These are phyloP conservation scores for Tothia fuscella DNA, from an alignment of 2,329 filamentous ascomycete species.

Conservation along the genomic window DNA sequence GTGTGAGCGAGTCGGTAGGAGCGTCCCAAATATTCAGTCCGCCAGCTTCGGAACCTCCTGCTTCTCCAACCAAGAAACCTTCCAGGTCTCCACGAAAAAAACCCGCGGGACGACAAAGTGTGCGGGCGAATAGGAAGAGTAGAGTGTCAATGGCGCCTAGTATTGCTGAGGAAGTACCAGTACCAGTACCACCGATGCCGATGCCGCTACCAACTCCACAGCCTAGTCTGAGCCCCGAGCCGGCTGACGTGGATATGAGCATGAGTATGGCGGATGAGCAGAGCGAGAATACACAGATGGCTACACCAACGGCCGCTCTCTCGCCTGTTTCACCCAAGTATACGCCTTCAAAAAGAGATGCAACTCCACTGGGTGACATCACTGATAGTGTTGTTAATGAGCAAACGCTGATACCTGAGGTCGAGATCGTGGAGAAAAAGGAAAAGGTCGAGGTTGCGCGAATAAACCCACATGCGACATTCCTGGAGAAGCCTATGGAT, in stretches of 20 bases:
- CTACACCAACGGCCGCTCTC: neutral
- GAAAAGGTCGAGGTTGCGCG: slow-evolving; percentile 43
- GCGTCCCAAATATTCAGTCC: slow-evolving; percentile 49
- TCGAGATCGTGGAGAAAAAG: slow-evolving; percentile 11
- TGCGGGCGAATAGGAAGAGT: slow-evolving; percentile 28
- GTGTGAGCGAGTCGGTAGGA: slow-evolving; percentile 39
- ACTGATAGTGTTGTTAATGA: slow-evolving; percentile 57
- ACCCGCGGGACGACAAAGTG: slow-evolving; percentile 44
- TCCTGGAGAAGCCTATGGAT: slow-evolving; percentile 83
- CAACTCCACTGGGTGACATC: slow-evolving; percentile 60
- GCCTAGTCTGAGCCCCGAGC: slow-evolving; percentile 23
- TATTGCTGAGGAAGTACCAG: slow-evolving; percentile 10
- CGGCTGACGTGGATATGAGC: too few relatives aligned
- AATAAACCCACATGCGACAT: slow-evolving; percentile 62
- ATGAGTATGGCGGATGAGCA: slow-evolving; percentile 17
- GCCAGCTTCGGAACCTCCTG: slow-evolving; percentile 38
- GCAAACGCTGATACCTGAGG: slow-evolving; percentile 29
- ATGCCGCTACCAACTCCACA: slow-evolving; percentile 37
- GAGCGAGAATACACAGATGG: slow-evolving; percentile 24
- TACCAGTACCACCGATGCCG: slow-evolving; percentile 32
- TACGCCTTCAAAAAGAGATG: slow-evolving; percentile 32
- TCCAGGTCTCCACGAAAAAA: slow-evolving; percentile 53
- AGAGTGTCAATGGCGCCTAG: slow-evolving; percentile 31
- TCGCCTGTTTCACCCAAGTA: slow-evolving; percentile 17
- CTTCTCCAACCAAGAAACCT: slow-evolving; percentile 44